Evolutionary conservation across 2,329 filamentous ascomycete species (phyloP).

Genomic region (Colletotrichum sp.): DNA sequence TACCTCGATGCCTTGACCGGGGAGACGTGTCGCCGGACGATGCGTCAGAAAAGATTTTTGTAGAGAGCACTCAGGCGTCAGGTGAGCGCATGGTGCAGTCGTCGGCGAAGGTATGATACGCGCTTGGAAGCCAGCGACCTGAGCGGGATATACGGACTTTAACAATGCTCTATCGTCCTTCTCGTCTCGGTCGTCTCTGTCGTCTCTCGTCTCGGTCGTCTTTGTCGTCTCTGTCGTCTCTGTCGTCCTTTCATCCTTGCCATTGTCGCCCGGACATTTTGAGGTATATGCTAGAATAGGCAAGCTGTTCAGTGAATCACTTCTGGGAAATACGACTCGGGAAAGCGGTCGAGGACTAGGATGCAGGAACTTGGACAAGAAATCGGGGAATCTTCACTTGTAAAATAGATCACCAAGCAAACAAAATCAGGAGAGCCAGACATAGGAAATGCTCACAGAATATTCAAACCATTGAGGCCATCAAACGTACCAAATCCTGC

Average conservation of each 20-base stretch:
- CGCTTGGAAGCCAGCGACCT: not conserved
- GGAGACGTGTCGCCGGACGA: not conserved
- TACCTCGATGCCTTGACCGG: fast-evolving
- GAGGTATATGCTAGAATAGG: not conserved
- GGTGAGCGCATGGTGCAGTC: not conserved
- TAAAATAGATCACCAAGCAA: not conserved
- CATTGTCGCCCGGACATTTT: fast-evolving
- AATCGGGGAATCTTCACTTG: not conserved
- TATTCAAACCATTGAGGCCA: not conserved
- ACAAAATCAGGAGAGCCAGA: not conserved
- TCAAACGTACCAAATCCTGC: not conserved
- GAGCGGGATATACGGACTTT: not conserved
- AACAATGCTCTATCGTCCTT: not conserved
- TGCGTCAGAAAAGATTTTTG: fast-evolving
- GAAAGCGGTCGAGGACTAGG: too few species aligned
- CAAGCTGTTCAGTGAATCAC: too few species aligned
- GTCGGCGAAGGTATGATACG: not conserved
- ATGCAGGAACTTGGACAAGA: too few species aligned
- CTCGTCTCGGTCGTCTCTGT: too few species aligned
- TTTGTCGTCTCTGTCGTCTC: too few species aligned
- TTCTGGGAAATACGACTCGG: too few species aligned
- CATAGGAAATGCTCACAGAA: not conserved
- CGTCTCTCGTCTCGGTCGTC: too few species aligned
- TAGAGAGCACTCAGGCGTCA: not conserved
- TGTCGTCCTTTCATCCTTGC: not conserved